Evolutionary conservation across 2,329 filamentous ascomycete genomes (phyloP).

Genomic region (Curvularia sp.): DNA sequence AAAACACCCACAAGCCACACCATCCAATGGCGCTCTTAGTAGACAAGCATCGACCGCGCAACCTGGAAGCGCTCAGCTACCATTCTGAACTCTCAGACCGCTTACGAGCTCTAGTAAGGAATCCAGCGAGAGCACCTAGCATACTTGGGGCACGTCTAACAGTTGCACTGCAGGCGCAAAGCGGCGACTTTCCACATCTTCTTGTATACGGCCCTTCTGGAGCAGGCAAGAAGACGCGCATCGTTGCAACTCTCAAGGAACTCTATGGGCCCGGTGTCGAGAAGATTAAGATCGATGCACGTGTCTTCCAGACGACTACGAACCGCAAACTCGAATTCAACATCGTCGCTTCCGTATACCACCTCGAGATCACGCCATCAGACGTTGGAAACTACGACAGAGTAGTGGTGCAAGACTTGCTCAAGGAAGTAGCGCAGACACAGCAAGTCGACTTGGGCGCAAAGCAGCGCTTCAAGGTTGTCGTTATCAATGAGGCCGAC

Average conservation of each 20-base stretch:
- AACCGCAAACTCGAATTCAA: constrained; percentile 99
- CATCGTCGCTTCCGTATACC: constrained; percentile 95
- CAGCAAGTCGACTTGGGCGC: constrained; percentile 96
- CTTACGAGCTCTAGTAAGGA: constrained; percentile 79
- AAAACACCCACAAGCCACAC: constrained; percentile 9
- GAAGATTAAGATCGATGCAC: constrained; percentile 99
- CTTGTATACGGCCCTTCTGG: constrained; percentile 97
- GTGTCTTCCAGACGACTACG: constrained; percentile 92
- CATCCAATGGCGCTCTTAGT: constrained; percentile 68
- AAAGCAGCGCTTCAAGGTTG: constrained; percentile 94
- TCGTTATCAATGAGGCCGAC: constrained; percentile 98
- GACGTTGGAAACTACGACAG: constrained; percentile 97
- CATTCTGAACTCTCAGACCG: constrained; percentile 88
- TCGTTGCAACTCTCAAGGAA: constrained; percentile 93
- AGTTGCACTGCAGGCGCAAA: constrained; percentile 73
- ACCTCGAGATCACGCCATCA: constrained; percentile 96
- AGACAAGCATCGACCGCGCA: constrained; percentile 73
- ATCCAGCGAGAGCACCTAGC: constrained; percentile 8
- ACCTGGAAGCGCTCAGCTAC: constrained; percentile 81
- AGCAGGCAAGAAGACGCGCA: constrained; percentile 96
- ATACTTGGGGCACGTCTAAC: constrained; percentile 17
- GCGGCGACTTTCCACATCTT: constrained; percentile 95
- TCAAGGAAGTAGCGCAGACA: constrained; percentile 98
- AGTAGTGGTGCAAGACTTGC: constrained; percentile 91
- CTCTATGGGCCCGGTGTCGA: constrained; percentile 96